These are phyloP conservation scores for Triadica sebifera DNA, from an alignment of 345 rosid species.

Conservation along the genomic window DNA sequence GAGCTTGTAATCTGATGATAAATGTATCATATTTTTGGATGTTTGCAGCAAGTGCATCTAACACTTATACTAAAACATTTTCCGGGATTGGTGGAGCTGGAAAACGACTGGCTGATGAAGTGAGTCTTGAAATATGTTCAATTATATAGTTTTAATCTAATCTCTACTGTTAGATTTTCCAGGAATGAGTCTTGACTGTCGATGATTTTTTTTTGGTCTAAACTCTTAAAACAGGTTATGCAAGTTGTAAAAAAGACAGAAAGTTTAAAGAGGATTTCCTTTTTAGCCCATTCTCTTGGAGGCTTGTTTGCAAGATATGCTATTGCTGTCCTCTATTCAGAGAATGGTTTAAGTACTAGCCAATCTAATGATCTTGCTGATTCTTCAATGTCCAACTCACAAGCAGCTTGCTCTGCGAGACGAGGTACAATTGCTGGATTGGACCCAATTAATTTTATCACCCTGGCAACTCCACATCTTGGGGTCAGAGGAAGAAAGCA, in stretches of 20 bases:
- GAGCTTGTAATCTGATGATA: neutral
- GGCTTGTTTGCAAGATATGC: conserved; percentile 97
- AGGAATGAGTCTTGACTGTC: neutral
- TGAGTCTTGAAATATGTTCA: conserved; percentile 34
- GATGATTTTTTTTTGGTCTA: conserved; percentile 1
- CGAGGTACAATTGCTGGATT: conserved; percentile 79
- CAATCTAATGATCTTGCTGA: conserved; percentile 30
- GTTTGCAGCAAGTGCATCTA: conserved; percentile 81
- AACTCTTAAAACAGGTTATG: conserved; percentile 48
- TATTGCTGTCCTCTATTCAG: conserved; percentile 61
- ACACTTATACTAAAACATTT: conserved; percentile 76
- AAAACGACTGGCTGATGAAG: conserved; percentile 88
- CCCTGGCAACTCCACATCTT: conserved; percentile 98
- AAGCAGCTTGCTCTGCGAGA: conserved; percentile 28
- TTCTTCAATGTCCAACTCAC: conserved; percentile 32
- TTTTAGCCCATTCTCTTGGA: conserved; percentile 96
- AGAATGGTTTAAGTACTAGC: conserved; percentile 28
- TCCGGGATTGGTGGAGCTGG: conserved; percentile 94
- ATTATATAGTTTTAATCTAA: conserved; percentile 7
- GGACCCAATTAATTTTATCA: conserved; percentile 86
- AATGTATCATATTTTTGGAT: conserved; percentile 15
- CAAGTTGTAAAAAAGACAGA: conserved; percentile 69
- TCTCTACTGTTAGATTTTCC: conserved; percentile 5
- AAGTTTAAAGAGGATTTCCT: conserved; percentile 76
- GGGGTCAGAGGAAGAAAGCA: conserved; percentile 97